Base-by-base conservation (phyloP, 1,284 basidiomycete species). In the Chalciporus piperatoides region DNA sequence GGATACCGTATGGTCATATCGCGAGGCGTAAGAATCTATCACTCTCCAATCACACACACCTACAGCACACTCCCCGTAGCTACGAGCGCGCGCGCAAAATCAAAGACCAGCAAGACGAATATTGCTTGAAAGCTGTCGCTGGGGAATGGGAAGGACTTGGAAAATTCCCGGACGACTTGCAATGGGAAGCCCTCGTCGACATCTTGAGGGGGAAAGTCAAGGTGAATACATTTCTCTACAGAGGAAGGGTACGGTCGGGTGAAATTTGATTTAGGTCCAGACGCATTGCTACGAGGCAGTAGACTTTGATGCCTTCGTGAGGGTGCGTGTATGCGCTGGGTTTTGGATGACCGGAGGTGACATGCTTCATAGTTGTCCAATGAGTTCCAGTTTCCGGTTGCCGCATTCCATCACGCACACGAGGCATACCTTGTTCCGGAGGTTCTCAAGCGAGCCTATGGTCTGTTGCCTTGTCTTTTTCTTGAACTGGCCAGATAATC, bases 401-500 rank as follows among this genome's bases (percentile, higher is more conserved):
- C 89, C 2, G 83, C 85, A 1, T 88, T 95, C 68, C 92, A 95
- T 65, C 92, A 95, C 61, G 91, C 92, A 0, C 82, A 84, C 57
- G 90, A 92, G 65, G 82, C 92, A 0, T 95, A 90, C 63, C 80
- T 95, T 14, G 84, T 92, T 19, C 89, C 91, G 1, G 82, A 83
- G 33, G 67, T 90, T 2, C 72, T 96, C 48, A 92, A 90, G 65
- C 73, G 76, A 61, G 78, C 84, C 2, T 92, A 84, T 60, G 84
- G 79, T 41, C 64, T 74, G 56, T 76, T 74, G 54, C 65, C 69
- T n/a, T 68, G 5, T 67, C 60, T 36, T 50, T 50, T 52, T 15
- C 5, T 1, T 14, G 12, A 21, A n/a, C 47, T 4, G 4, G 14
- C 41, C 17, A 49, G 11, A 65, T 35, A 2, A 1, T 38, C 9